A percentile compares a stretch with the other conserved stretches of the same genome.
phyloP scores from a whole-genome alignment of 163 green algal species.

The Smithsoniella earleae region DNA sequence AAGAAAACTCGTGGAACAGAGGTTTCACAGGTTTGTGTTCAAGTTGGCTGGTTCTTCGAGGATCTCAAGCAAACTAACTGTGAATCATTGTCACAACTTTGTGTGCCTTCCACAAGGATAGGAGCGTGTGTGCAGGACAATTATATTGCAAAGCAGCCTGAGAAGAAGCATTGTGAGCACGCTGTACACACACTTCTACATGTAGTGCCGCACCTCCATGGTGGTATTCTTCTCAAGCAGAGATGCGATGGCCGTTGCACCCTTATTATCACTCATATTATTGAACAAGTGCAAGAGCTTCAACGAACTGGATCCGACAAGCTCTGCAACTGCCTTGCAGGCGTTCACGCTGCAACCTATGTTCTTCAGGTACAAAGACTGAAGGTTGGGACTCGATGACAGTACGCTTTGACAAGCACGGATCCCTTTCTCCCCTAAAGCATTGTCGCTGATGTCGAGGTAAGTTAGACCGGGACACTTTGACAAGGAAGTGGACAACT shows the following conservation, averaged over 20 bases:
- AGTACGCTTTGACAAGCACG: conserved; percentile 56
- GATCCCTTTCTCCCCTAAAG: conserved; percentile 91
- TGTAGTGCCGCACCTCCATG: conserved; percentile 42
- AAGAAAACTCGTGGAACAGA: too few species aligned
- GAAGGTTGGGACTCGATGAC: conserved; percentile 37
- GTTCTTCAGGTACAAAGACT: conserved; percentile 82
- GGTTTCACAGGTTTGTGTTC: too few species aligned
- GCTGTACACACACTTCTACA: too few species aligned
- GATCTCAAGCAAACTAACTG: too few species aligned
- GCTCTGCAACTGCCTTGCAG: conserved; percentile 72
- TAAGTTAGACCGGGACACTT: conserved; percentile 38
- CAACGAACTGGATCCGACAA: conserved; percentile 48
- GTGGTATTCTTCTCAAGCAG: conserved; percentile 44
- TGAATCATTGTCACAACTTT: too few species aligned
- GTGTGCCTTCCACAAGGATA: too few species aligned
- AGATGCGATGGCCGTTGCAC: conserved; percentile 57
- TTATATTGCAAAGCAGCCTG: too few species aligned
- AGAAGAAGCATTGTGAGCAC: too few species aligned
- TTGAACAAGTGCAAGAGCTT: conserved; percentile 81
- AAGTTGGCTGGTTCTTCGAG: too few species aligned
- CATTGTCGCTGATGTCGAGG: conserved; percentile 88
- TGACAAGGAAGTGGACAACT: conserved; percentile 55
- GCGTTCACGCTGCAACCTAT: conserved; percentile 82
- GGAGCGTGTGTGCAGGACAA: too few species aligned
- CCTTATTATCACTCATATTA: conserved; percentile 90